These are phyloP conservation scores for Fusarium mundagurra DNA, from an alignment of 2,329 filamentous ascomycete genomes.

Conservation along the genomic window DNA sequence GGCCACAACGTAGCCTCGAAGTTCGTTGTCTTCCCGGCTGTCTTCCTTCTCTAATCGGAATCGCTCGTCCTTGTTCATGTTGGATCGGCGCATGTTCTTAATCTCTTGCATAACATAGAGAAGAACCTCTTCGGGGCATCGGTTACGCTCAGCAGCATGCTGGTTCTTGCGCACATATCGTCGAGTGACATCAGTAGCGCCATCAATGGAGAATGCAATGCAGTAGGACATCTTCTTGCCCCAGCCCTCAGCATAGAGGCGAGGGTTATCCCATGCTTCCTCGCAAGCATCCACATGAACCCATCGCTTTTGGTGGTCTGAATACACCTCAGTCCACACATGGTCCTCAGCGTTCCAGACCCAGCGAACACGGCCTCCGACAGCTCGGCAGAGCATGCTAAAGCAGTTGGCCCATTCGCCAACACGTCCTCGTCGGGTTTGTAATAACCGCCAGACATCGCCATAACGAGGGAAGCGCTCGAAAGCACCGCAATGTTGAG, in stretches of 20 bases:
- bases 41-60: conserved; percentile 86
- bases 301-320: conserved; percentile 92
- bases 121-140: conserved; percentile 88
- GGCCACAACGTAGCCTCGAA: conserved; percentile 77
- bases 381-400: conserved; percentile 94
- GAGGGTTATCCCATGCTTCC: conserved; percentile 93
- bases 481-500: conserved; percentile 76
- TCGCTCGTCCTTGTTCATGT: conserved; percentile 86
- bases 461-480: conserved; percentile 95
- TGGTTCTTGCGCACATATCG: conserved; percentile 77
- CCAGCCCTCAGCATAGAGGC: conserved; percentile 94
- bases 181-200: conserved; percentile 72
- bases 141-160: conserved; percentile 77
- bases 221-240: conserved; percentile 97
- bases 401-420: conserved; percentile 99
- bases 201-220: conserved; percentile 94
- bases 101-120: conserved; percentile 94
- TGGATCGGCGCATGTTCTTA: conserved; percentile 81
- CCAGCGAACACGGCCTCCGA: conserved; percentile 92
- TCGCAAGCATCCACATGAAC: conserved; percentile 97
- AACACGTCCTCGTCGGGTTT: conserved; percentile 85
- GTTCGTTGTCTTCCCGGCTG: conserved; percentile 76
- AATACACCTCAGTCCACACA: conserved; percentile 98
- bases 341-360: conserved; percentile 98
- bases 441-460: conserved; percentile 91